Evolutionary conservation across 306 rosid species (phyloP), one percentile per base, ranked within the genome.

Genomic region (Trichosanthes truncata): DNA sequence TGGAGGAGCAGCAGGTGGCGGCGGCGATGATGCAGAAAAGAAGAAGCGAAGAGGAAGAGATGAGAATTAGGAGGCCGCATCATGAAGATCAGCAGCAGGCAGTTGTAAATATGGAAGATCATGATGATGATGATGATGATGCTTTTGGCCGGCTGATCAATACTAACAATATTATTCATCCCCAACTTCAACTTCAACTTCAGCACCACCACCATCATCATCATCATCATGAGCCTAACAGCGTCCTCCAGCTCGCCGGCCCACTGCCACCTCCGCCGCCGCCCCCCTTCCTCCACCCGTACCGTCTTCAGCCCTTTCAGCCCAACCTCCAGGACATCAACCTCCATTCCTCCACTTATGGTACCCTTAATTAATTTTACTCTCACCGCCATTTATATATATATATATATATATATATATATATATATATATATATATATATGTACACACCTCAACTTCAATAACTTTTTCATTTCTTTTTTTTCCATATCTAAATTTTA

Each of bases 321-420:
- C 90, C 90, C 23, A 79, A 76, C 52, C 87, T 84, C 57, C 87
- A 82, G 20, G 89, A 87, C 52, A 80, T 84, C 85, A 63, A 56
- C 68, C 86, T 87, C 60, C 81, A 81, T 20, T 73, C 25, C 78
- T 78, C 84, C 83, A 21, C 38, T 53, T 78, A 78, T 25, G 87
- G 87, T 81, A 57, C 35, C 26, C 26, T n/a, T n/a, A n/a, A n/a
- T n/a, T n/a, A n/a, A n/a, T n/a, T n/a, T n/a, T n/a, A n/a, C n/a
- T n/a, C n/a, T n/a, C n/a, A n/a, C n/a, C n/a, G n/a, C n/a, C n/a
- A n/a, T n/a, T n/a, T n/a, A n/a, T n/a, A n/a, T n/a, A n/a, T n/a
- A n/a, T n/a, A n/a, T n/a, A n/a, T n/a, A n/a, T n/a, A n/a, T n/a
- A n/a, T n/a, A n/a, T n/a, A n/a, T n/a, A n/a, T n/a, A n/a, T n/a